Evolutionary conservation across 2,329 filamentous ascomycete genomes (phyloP), one percentile per base, ranked within the genome.

Genomic region (Chaetothyriales sp.): DNA sequence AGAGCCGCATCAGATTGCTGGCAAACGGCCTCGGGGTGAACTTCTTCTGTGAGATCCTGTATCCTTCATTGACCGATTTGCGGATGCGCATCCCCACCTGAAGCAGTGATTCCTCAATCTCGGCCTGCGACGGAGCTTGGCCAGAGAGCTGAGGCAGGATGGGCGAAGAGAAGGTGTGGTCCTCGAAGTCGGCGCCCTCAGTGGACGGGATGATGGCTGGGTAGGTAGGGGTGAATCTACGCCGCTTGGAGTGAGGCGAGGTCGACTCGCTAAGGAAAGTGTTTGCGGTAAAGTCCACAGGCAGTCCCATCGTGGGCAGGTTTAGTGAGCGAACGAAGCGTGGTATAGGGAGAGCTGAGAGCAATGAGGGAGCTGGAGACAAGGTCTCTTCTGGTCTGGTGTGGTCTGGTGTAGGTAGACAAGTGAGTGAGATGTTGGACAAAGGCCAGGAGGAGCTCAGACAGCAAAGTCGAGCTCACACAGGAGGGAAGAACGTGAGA

Each of bases 51-150:
- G 54, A 58, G 49, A 60, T 61, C 71, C 94, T 93, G 75, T 95
- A 95, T 53, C 90, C 90, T 65, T 95, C 89, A 0, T 87, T 84
- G 6, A 96, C 84, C 9, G 85, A 85, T 70, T 96, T 96, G 64
- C 90, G 84, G 48, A 96, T 77, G 20, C 90, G 83, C 88, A 95
- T 95, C 61, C 90, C 90, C 57, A 96, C 90, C 61, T 77, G 86
- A 43, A 95, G 74, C n/a, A 96, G 80, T 55, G 84, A 84, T 36
- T 88, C 76, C 67, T 95, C 86, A 79, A 93, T 57, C 44, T 59
- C 56, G 59, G 26, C 68, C 70, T 46, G 63, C 53, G 25, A 66
- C 59, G 46, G 68, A 62, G 58, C 69, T 70, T 57, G 55, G 58
- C 69, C 57, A 47, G 56, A 59, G n/a, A 58, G 51, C 50, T 68